These are phyloP conservation scores for Taxawa tesnikishii DNA, from an alignment of 2,329 filamentous ascomycete species.

Conservation along the genomic window DNA sequence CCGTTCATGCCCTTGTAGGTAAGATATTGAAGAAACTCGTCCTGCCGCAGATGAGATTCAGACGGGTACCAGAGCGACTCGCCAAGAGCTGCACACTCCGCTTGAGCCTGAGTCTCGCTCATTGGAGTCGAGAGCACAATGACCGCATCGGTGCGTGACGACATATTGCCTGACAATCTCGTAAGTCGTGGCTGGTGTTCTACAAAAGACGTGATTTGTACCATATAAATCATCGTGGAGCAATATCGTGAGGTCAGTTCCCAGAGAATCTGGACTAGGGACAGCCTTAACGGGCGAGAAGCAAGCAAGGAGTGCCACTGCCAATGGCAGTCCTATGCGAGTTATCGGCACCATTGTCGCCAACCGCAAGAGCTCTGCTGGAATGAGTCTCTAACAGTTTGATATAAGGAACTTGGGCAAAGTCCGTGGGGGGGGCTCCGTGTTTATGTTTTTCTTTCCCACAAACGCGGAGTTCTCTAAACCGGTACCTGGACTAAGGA, in stretches of 20 bases:
- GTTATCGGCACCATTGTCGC: too few relatives aligned
- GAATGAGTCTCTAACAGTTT: too few relatives aligned
- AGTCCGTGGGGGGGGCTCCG: too few relatives aligned
- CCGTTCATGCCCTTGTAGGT: conserved; percentile 1
- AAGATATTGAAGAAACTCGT: conserved; percentile 5
- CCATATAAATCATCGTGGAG: conserved; percentile 11
- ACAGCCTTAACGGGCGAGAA: not conserved
- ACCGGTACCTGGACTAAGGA: too few relatives aligned
- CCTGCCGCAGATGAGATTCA: conserved; percentile 1
- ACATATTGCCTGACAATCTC: conserved; percentile 5
- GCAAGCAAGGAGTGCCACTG: too few relatives aligned
- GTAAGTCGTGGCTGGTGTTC: conserved; percentile 5
- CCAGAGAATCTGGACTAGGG: conserved; percentile 1
- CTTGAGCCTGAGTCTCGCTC: conserved; percentile 6
- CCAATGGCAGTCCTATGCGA: too few relatives aligned
- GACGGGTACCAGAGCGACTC: conserved; percentile 8
- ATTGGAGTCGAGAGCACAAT: conserved; percentile 7
- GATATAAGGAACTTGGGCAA: too few relatives aligned
- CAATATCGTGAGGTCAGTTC: conserved; percentile 15
- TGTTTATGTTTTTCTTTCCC: too few relatives aligned
- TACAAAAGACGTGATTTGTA: not conserved
- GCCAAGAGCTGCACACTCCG: conserved; percentile 6
- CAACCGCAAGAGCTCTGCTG: too few relatives aligned
- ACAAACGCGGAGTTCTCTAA: too few relatives aligned
- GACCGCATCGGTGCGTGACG: conserved; percentile 4